Evolutionary conservation across 2,329 filamentous ascomycete species (phyloP).

Genomic region (Aspergillus ochraceus): DNA sequence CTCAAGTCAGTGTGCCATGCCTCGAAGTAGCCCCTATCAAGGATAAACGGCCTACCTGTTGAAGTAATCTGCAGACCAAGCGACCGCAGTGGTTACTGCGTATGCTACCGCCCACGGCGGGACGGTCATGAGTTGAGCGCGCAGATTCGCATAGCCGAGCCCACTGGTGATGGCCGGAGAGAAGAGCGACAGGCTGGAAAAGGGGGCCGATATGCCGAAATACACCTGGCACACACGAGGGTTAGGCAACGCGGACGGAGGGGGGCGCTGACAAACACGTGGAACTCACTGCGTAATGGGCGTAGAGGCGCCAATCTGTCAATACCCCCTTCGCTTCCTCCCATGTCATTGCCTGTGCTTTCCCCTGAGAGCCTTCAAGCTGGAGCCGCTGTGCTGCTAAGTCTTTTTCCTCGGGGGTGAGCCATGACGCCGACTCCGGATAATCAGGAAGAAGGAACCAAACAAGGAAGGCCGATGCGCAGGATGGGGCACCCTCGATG

Average conservation of each 20-base stretch:
- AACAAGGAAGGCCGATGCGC: slow-evolving; percentile 39
- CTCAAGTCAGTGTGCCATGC: not conserved
- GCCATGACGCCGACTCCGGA: slow-evolving; percentile 49
- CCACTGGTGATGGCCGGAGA: slow-evolving; percentile 66
- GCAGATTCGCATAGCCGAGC: slow-evolving; percentile 55
- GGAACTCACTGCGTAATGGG: slow-evolving; percentile 50
- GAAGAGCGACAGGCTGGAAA: slow-evolving; percentile 60
- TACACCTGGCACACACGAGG: slow-evolving; percentile 39
- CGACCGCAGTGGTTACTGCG: slow-evolving; percentile 49
- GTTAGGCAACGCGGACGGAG: slow-evolving; percentile 4
- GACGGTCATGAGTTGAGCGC: slow-evolving; percentile 66
- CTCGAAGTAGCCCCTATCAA: not conserved
- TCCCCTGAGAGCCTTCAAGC: slow-evolving; percentile 42
- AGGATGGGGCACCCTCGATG: slow-evolving; percentile 44
- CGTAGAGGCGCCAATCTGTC: slow-evolving; percentile 53
- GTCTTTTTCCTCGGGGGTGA: slow-evolving; percentile 46
- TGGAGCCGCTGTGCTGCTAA: slow-evolving; percentile 44
- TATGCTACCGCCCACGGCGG: slow-evolving; percentile 65
- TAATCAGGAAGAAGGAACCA: slow-evolving; percentile 52
- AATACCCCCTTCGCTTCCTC: slow-evolving; percentile 49
- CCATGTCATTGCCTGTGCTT: slow-evolving; percentile 47
- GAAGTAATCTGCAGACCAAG: slow-evolving; percentile 62
- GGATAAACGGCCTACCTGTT: slow-evolving; percentile 26
- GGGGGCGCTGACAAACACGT: not conserved
- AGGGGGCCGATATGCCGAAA: slow-evolving; percentile 55